Evolutionary conservation across 2,329 filamentous ascomycete species (phyloP), one percentile per base, ranked within the genome.

Genomic region (Grosmannia huntii): DNA sequence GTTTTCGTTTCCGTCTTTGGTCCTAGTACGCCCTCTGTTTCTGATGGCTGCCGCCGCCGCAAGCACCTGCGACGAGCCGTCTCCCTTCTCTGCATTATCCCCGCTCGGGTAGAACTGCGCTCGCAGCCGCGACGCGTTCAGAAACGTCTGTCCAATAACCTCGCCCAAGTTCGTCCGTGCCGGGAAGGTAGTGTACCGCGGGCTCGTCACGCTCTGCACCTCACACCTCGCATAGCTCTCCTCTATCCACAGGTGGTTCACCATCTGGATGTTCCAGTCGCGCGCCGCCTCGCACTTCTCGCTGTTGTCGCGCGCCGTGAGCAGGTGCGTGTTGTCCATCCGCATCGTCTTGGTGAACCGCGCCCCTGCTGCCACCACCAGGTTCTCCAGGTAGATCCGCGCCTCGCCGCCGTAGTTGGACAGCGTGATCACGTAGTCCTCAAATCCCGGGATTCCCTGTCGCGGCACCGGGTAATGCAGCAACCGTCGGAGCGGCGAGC

Each of bases 371-470:
- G 90, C 90, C 60, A 77, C 83, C 65, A 96, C 87, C 44, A 99
- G 78, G 64, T 96, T 97, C 70, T 97, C 91, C 5, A 99, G 78
- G 66, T 97, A 99, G 56, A 90, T 84, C 53, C 94, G 84, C 19
- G 94, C 90, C 70, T 99, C 94, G 36, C 94, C 94, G 52, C 90
- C 90, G 68, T 99, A 99, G 70, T 97, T 99, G 6, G 94, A 97
- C 6, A 99, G 78, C 59, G 90, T 96, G 66, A 99, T 94, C 56
- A 80, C 83, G 69, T 87, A 77, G 9, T 80, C 76, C 60, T 86
- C 71, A 67, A 99, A 96, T 0, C 89, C 91, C 0, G 86, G 82
- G 41, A 99, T 84, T 1, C 89, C 89, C 10, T 84, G 70, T 53
- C 80, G 82, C 5, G 91, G 88, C 16, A 95, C 68, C 0, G 94